Evolutionary conservation across 306 rosid species (phyloP).

Genomic region (Senna siamea): DNA sequence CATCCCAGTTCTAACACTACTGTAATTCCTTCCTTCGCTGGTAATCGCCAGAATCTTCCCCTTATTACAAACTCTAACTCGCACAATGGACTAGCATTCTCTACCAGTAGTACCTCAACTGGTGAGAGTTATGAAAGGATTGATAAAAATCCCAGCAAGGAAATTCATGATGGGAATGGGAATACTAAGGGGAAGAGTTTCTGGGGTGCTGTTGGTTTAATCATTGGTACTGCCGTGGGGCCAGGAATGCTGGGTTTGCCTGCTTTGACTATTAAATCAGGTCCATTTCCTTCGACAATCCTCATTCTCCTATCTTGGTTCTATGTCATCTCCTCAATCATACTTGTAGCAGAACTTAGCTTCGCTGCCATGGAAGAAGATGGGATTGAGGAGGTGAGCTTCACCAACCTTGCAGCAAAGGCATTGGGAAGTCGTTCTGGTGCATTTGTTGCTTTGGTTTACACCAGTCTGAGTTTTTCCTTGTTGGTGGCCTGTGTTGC

Average conservation of each 20-base stretch:
- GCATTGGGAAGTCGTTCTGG: constrained; percentile 50
- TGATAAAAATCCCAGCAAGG: constrained; percentile 5
- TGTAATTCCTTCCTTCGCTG: background rate
- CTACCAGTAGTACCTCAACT: constrained; percentile 5
- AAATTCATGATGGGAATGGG: constrained; percentile 9
- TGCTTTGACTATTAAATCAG: constrained; percentile 52
- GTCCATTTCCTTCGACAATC: constrained; percentile 61
- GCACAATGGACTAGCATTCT: background rate
- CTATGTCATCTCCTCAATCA: constrained; percentile 61
- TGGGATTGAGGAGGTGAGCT: constrained; percentile 58
- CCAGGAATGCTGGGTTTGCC: constrained; percentile 67
- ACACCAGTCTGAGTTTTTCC: constrained; percentile 52
- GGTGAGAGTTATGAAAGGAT: background rate
- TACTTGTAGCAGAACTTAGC: constrained; percentile 61
- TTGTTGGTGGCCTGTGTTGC: constrained; percentile 64
- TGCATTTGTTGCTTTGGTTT: constrained; percentile 53
- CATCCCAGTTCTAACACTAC: background rate
- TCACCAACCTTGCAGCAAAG: constrained; percentile 54
- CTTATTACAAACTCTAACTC: constrained; percentile 11
- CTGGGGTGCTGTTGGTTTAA: constrained; percentile 67
- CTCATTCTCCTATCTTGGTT: constrained; percentile 55
- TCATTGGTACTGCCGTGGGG: constrained; percentile 59
- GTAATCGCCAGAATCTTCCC: background rate
- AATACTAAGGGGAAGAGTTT: constrained; percentile 42
- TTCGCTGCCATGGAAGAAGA: constrained; percentile 63